phyloP scores from a whole-genome alignment of 2,329 filamentous ascomycete species.

The Orbilia brochopaga region DNA sequence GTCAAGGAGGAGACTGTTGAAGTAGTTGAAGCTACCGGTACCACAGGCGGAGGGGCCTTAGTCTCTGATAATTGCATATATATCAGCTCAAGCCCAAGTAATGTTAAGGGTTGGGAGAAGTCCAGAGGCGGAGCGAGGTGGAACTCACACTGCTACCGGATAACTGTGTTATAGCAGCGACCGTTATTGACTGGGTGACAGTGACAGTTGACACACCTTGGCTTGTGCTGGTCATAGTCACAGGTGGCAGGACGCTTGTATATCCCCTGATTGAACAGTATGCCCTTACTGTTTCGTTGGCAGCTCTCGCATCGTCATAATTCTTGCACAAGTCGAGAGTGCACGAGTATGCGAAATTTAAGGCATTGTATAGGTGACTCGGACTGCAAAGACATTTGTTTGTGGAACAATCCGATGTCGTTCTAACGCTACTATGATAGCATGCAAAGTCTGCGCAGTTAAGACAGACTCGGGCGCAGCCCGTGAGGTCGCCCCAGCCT shows the following conservation, averaged over 20 bases:
- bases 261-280: constrained; percentile 10
- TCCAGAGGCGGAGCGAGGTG: constrained; percentile 1
- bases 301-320: constrained; percentile 7
- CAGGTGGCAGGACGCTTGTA: constrained; percentile 8
- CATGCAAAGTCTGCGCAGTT: constrained; percentile 14
- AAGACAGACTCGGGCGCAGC: constrained; percentile 8
- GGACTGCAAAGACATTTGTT: constrained; percentile 16
- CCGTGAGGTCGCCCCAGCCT: constrained; percentile 9
- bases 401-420: constrained; percentile 13
- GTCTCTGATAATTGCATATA: too few species aligned
- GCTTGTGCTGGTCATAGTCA: constrained; percentile 8
- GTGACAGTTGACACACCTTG: constrained; percentile 21
- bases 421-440: constrained; percentile 15
- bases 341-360: constrained; percentile 13
- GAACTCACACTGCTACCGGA: constrained; percentile 12
- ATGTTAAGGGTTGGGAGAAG: too few species aligned
- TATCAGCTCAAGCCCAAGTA: too few species aligned
- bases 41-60: too few species aligned
- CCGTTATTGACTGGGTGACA: constrained; percentile 4
- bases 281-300: constrained; percentile 10
- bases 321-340: constrained; percentile 2
- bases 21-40: too few species aligned
- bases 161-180: constrained; percentile 5
- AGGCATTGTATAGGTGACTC: constrained; percentile 9
- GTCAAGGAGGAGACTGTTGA: too few species aligned